A percentile compares a stretch with the other conserved stretches of the same genome.
Evolutionary conservation across 106 monocot genomes (phyloP).

Genomic region (Narthecium ossifragum): DNA sequence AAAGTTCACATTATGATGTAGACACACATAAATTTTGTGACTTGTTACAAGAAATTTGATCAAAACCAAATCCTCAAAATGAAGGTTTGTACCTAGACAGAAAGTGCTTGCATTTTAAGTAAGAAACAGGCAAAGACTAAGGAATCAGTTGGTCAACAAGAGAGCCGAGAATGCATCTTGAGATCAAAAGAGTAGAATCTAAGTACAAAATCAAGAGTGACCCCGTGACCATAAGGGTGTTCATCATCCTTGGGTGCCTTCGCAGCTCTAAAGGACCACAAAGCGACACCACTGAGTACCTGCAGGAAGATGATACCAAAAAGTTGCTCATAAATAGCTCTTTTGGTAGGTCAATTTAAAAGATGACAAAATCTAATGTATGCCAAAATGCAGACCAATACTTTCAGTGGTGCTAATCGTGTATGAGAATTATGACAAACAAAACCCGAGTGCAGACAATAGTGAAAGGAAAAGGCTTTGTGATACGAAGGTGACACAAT

Average conservation of each 20-base stretch:
- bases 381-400: not conserved
- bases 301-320: slow-evolving; percentile 6
- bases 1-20: too few relatives aligned
- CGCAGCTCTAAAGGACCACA: slow-evolving; percentile 36
- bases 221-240: slow-evolving; percentile 31
- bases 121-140: too few relatives aligned
- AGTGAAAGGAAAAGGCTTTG: not conserved
- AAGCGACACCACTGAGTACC: slow-evolving; percentile 41
- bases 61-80: too few relatives aligned
- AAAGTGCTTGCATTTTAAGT: too few relatives aligned
- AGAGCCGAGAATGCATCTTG: too few relatives aligned
- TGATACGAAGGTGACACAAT: not conserved
- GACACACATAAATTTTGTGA: too few relatives aligned
- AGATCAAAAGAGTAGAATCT: too few relatives aligned
- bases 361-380: too few relatives aligned
- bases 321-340: not conserved
- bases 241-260: slow-evolving; percentile 26
- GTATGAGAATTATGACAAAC: not conserved
- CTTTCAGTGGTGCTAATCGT: not conserved
- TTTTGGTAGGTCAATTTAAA: not conserved
- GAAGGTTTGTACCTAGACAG: too few relatives aligned
- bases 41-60: too few relatives aligned
- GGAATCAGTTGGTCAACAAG: too few relatives aligned
- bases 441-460: not conserved
- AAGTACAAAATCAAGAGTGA: slow-evolving; percentile 4